phyloP scores from a whole-genome alignment of 208 protist species.

The Wallacemonas sp. region DNA sequence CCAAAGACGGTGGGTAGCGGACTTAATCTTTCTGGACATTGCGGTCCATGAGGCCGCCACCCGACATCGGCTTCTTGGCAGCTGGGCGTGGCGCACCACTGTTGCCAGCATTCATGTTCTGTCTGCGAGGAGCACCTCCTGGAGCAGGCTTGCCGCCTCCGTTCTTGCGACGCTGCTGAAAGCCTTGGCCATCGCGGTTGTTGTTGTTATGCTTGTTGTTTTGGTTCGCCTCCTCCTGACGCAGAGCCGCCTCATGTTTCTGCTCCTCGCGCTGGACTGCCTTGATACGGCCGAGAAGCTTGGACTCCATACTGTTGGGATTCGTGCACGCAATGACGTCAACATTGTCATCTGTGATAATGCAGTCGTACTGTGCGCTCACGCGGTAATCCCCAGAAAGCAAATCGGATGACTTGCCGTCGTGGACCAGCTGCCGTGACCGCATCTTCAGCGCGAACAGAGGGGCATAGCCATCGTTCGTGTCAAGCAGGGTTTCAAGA shows the following conservation, averaged over 20 bases:
- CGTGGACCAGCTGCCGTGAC: constrained; percentile 85
- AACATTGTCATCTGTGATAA: constrained; percentile 81
- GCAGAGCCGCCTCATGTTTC: constrained; percentile 21
- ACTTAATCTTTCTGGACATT: too few relatives aligned
- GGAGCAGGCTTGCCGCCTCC: neutral
- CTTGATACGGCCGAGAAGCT: constrained; percentile 76
- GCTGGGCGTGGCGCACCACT: constrained; percentile 6
- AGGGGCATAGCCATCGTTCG: constrained; percentile 76
- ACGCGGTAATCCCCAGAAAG: constrained; percentile 72
- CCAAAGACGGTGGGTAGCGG: too few relatives aligned
- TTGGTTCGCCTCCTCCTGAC: constrained; percentile 29
- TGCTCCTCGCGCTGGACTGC: constrained; percentile 55
- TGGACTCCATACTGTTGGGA: constrained; percentile 69
- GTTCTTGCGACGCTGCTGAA: constrained; percentile 13
- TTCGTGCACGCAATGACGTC: constrained; percentile 79
- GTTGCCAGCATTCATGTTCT: constrained; percentile 30
- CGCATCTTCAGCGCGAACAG: constrained; percentile 88
- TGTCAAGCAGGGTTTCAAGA: constrained; percentile 77
- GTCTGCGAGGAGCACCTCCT: constrained; percentile 5
- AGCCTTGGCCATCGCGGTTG: constrained; percentile 14
- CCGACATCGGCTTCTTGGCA: constrained; percentile 12
- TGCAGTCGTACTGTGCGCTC: constrained; percentile 80
- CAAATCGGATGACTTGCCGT: constrained; percentile 73
- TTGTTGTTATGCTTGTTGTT: constrained; percentile 42
- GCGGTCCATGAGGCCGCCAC: constrained; percentile 2